Evolutionary conservation across 106 monocot species (phyloP), one percentile per base, ranked within the genome.

Genomic region (Dendrobium huoshanense): DNA sequence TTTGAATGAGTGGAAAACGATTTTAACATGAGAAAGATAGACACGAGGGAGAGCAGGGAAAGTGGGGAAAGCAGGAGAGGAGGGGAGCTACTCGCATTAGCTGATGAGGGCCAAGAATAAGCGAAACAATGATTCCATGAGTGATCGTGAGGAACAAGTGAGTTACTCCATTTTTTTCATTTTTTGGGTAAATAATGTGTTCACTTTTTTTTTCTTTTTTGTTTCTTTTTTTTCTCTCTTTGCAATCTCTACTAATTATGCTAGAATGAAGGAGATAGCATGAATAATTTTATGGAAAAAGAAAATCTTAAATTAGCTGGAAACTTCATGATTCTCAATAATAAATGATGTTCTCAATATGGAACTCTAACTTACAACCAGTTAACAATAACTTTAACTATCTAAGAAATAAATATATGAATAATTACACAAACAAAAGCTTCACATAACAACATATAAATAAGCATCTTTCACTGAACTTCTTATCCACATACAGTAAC

Each of bases 401-500:
- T 7, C 70, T 16, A 13, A 70, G 22, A 4, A 70, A 70, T 70
- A 16, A 70, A 33, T 37, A 67, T 25, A 31, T 27, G 29, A 25
- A 29, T 29, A 67, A 27, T 25, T 37, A 6, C 44, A 4, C 20
- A 74, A 44, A 42, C 0, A 74, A 74, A 74, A 74, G 43, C 74
- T 70, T 70, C 70, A 70, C 37, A 70, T 70, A 74, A 74, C 74
- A 74, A 2, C n/a, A 74, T 15, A 72, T 2, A n/a, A 42, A 74
- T 74, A 74, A 74, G 43, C 43, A 74, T 43, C 70, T 70, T 70
- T 70, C 70, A 70, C 37, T 40, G 4, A 15, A 37, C 70, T 65
- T 65, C 6, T 22, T 24, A 40, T 72, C 44, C 43, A 42, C 27
- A 70, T 43, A 74, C 1, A 15, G 41, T n/a, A 19, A 42, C 74